A percentile compares a stretch with the other conserved stretches of the same genome.
Conservation (phyloP, 768 basidiomycete genomes). For the Panaeolus papilionaceus region DNA sequence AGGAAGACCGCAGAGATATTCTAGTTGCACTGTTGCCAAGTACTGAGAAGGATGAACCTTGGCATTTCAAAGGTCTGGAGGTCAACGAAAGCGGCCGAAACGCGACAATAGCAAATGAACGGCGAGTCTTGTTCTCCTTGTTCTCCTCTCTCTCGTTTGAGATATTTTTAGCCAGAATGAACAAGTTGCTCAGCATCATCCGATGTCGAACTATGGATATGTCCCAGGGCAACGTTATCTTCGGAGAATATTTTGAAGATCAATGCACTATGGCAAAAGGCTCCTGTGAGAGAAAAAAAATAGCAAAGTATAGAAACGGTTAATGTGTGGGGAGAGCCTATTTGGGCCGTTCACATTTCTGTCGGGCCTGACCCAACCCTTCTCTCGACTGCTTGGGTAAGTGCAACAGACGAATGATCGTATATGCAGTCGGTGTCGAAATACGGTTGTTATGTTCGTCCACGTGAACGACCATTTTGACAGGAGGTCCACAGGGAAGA, state of each 20-base stretch:
- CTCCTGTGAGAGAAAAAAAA: not conserved
- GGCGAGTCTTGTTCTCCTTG: not conserved
- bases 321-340: too few species aligned
- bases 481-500: not conserved
- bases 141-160: not conserved
- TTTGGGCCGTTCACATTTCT: too few species aligned
- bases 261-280: too few species aligned
- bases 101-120: not conserved
- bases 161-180: not conserved
- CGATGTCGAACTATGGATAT: not conserved
- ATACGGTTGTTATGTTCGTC: not conserved
- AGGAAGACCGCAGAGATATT: not conserved
- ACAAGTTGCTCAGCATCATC: not conserved
- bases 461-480: slow-evolving; percentile 1
- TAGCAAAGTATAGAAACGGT: not conserved
- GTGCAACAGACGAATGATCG: too few species aligned
- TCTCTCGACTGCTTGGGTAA: too few species aligned
- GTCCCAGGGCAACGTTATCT: not conserved
- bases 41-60: not conserved
- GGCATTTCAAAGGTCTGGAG: not conserved
- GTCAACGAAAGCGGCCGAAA: not conserved
- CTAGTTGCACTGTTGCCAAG: slow-evolving; percentile 10
- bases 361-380: too few species aligned
- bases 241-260: not conserved
- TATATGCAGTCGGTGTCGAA: not conserved